Conservation (phyloP, 1,139 yeast species). For the Sugiyamaella castrensis region DNA sequence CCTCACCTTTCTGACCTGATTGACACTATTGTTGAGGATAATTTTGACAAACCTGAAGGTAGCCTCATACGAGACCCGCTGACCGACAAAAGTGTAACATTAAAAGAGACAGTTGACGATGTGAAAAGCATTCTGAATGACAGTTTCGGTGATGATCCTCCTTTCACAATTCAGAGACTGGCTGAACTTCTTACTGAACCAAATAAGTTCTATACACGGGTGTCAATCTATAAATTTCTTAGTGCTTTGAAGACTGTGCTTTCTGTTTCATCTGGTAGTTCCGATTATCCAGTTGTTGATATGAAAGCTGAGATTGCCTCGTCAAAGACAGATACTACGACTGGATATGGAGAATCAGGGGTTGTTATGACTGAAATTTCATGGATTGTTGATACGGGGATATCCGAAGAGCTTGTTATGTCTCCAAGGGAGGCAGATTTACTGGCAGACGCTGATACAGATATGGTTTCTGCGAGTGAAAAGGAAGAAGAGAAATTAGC, state of each 20-base stretch:
- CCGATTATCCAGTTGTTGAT: conserved; percentile 31
- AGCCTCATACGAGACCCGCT: conserved; percentile 26
- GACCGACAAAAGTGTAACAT: conserved; percentile 25
- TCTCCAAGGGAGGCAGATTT: not conserved
- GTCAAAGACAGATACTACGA: conserved; percentile 18
- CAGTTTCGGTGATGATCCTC: conserved; percentile 45
- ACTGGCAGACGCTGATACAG: not conserved
- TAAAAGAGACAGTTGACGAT: conserved; percentile 25
- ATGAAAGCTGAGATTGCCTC: conserved; percentile 21
- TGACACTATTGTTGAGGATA: conserved; percentile 22
- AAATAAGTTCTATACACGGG: conserved; percentile 37
- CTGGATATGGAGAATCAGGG: conserved; percentile 22
- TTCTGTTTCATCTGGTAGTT: conserved; percentile 36
- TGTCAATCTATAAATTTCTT: conserved; percentile 39
- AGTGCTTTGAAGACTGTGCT: conserved; percentile 39
- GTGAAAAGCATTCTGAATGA: conserved; percentile 30
- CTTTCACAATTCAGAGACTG: conserved; percentile 56
- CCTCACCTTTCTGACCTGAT: not conserved
- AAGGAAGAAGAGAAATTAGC: not conserved
- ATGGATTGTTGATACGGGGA: conserved; percentile 34
- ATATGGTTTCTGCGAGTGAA: not conserved
- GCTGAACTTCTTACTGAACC: conserved; percentile 53
- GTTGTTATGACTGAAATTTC: conserved; percentile 31
- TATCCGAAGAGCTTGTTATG: conserved; percentile 11
- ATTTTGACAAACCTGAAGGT: conserved; percentile 53